phyloP scores from a whole-genome alignment of 164 flowering plant genomes.

The Vitis rupestris region DNA sequence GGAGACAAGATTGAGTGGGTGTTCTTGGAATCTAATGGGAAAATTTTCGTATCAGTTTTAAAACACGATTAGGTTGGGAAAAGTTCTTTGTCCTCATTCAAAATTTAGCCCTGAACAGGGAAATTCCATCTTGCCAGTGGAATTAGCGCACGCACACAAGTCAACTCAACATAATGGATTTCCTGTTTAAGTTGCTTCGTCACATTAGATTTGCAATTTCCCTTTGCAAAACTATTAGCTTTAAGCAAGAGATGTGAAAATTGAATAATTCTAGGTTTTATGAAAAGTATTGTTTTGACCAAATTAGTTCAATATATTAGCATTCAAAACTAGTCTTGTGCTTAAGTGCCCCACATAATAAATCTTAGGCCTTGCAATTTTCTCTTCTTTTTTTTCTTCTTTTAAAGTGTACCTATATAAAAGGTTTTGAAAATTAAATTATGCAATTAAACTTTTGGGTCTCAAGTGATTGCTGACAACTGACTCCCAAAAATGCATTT shows the following conservation, averaged over 20 bases:
- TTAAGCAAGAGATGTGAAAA: no score
- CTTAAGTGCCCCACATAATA: no score
- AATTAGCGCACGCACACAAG: background rate
- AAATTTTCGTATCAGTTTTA: background rate
- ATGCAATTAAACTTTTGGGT: no score
- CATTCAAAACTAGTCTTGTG: no score
- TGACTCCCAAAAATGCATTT: background rate
- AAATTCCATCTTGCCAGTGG: constrained; percentile 17
- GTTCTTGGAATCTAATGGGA: background rate
- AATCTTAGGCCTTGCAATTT: no score
- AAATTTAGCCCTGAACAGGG: constrained; percentile 13
- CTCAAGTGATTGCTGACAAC: background rate
- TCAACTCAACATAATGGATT: constrained; percentile 5
- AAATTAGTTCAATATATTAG: no score
- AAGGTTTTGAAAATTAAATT: background rate
- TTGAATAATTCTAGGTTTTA: no score
- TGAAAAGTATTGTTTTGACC: no score
- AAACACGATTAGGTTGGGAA: background rate
- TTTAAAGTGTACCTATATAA: background rate
- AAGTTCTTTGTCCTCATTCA: background rate
- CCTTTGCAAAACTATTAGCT: no score
- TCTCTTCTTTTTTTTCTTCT: background rate
- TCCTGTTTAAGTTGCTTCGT: constrained; percentile 10
- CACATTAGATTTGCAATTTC: background rate
- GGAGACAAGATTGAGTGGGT: constrained; percentile 10